Evolutionary conservation across 371 early-diverging fungal species (phyloP).

Genomic region (Syncephalastrum monosporum): DNA sequence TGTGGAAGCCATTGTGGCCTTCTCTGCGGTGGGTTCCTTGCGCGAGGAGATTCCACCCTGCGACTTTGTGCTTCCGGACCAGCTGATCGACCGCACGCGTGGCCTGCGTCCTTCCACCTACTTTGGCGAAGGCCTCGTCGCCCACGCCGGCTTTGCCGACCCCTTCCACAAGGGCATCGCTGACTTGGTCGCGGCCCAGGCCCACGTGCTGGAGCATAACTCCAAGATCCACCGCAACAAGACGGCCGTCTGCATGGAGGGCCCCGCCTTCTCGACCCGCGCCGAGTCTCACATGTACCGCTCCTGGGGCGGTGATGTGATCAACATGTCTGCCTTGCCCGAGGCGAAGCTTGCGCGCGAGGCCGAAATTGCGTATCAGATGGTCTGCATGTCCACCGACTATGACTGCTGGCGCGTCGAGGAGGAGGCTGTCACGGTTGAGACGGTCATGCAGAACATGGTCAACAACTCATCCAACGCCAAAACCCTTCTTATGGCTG

Average conservation of each 20-base stretch:
- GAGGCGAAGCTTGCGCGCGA: slow-evolving; percentile 97
- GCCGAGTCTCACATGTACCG: slow-evolving; percentile 97
- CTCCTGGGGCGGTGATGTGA: slow-evolving; percentile 87
- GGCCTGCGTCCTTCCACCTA: slow-evolving; percentile 83
- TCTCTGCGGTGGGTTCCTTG: slow-evolving; percentile 92
- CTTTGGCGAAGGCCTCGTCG: slow-evolving; percentile 91
- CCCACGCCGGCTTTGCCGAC: slow-evolving; percentile 91
- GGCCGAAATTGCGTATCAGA: slow-evolving; percentile 96
- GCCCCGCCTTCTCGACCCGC: slow-evolving; percentile 95
- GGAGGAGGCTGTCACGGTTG: slow-evolving; percentile 84
- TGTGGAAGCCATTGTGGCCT: slow-evolving; percentile 90
- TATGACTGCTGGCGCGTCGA: slow-evolving; percentile 96
- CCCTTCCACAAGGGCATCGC: slow-evolving; percentile 87
- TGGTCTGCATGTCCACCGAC: slow-evolving; percentile 99
- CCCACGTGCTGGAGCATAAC: slow-evolving; percentile 41
- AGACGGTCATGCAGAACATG: slow-evolving; percentile 91
- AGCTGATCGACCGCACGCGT: slow-evolving; percentile 96
- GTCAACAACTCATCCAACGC: slow-evolving; percentile 85
- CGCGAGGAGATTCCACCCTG: slow-evolving; percentile 91
- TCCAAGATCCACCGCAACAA: slow-evolving; percentile 72
- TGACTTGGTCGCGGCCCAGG: slow-evolving; percentile 65
- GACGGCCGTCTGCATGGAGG: slow-evolving; percentile 96
- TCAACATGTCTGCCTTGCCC: slow-evolving; percentile 97
- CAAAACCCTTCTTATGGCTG: slow-evolving; percentile 71
- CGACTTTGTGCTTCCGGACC: slow-evolving; percentile 92